Conservation (phyloP, 306 rosid genomes). For the Phaseolus lunatus region DNA sequence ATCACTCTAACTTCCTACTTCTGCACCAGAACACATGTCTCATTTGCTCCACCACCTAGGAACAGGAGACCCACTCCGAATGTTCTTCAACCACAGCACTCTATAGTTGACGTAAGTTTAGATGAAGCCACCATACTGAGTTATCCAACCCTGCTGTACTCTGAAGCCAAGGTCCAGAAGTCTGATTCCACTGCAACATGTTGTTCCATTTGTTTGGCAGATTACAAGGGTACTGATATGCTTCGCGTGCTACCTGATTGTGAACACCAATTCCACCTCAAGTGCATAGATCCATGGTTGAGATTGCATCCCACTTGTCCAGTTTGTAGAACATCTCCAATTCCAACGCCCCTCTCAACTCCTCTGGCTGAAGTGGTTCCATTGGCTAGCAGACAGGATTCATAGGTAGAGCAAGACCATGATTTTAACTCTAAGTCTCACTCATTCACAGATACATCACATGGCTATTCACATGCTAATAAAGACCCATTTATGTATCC, state of each 20-base stretch:
- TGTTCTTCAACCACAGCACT: constrained; percentile 45
- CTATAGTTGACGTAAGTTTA: constrained; percentile 69
- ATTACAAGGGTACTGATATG: constrained; percentile 68
- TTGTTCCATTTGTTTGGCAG: constrained; percentile 84
- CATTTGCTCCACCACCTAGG: constrained; percentile 5
- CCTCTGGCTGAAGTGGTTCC: constrained; percentile 95
- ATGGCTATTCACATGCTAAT: not conserved
- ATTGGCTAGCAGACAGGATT: constrained; percentile 62
- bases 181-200: constrained; percentile 62
- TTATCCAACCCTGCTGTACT: constrained; percentile 72
- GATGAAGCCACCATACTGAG: constrained; percentile 71
- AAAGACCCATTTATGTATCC: not conserved
- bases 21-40: constrained; percentile 58
- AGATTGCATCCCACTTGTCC: constrained; percentile 88
- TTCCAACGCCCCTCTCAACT: constrained; percentile 90
- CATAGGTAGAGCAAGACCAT: constrained; percentile 18
- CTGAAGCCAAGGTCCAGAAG: constrained; percentile 64
- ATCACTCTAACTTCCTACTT: constrained; percentile 82
- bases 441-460: not conserved
- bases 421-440: not conserved
- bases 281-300: constrained; percentile 89
- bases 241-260: constrained; percentile 81
- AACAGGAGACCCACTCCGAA: constrained; percentile 17
- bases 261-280: constrained; percentile 70
- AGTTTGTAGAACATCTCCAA: constrained; percentile 87